Evolutionary conservation across 176 grass and related monocot genomes (phyloP).

Genomic region (Cymbopogon citratus): DNA sequence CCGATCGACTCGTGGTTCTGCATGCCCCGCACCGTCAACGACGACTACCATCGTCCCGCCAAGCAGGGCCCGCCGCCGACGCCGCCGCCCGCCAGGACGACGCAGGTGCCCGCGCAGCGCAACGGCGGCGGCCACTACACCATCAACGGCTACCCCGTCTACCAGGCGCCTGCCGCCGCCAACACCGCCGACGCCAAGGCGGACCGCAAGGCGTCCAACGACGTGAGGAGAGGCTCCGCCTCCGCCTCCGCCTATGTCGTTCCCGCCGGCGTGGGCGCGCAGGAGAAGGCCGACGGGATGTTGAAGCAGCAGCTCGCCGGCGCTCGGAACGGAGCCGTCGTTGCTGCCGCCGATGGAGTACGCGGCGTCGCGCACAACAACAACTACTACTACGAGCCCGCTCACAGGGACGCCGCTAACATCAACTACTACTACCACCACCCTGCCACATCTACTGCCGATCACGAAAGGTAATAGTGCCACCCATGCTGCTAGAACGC

Average conservation of each 20-base stretch:
- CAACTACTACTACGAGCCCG: background rate
- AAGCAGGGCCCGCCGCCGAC: background rate
- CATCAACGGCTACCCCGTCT: background rate
- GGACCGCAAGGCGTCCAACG: background rate
- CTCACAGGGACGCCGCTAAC: no score
- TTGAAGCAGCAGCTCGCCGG: background rate
- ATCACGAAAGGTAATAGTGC: background rate
- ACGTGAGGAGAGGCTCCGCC: background rate
- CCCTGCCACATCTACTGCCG: background rate
- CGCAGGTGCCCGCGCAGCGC: background rate
- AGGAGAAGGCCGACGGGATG: background rate
- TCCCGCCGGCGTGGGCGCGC: background rate
- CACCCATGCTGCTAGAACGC: background rate
- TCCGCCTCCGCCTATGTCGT: background rate
- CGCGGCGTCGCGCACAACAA: background rate
- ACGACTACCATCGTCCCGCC: background rate
- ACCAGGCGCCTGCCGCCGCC: background rate
- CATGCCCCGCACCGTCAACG: background rate
- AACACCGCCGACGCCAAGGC: background rate
- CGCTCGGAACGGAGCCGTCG: background rate
- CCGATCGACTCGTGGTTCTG: constrained; percentile 14
- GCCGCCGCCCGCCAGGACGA: no score
- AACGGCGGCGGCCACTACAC: background rate
- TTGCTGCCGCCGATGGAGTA: background rate
- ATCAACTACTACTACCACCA: background rate